Base-by-base conservation (phyloP, 2,329 filamentous ascomycete species). In the Fusarium buxicola region DNA sequence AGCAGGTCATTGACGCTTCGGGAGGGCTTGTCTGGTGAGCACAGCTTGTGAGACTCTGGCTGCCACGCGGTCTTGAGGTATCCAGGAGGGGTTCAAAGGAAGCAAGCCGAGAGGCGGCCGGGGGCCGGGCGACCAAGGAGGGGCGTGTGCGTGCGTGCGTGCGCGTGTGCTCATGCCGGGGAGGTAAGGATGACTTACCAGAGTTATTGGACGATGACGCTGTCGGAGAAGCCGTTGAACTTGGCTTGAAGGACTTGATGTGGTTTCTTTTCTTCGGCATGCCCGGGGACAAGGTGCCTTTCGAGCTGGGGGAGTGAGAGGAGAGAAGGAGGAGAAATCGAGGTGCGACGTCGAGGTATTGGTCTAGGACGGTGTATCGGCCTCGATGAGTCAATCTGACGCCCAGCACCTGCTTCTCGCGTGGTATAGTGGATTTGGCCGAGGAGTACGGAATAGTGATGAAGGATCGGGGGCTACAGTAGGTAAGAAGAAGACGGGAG, bases 201-300 rank as follows among this genome's bases (percentile, higher is more conserved):
- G 69, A 66, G 43, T 43, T 61, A 54, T 60, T 63, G 49, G 62
- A 67, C 48, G 74, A 58, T 46, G 61, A 62, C 44, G 67, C 54
- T 54, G 62, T 58, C 58, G 81, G 81, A 51, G 82, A 79, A 65
- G 84, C 81, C 67, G 84, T 83, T 59, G 82, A 83, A 68, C 77
- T 81, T 65, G 86, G 86, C 74, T 88, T 89, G 64, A 85, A 84
- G 69, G 83, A 86, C 70, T 79, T 80, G 68, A 75, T 69, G 66
- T 82, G 78, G 53, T 84, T 82, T 75, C 84, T 81, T 81, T 88
- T 89, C 80, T 88, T 89, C 76, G 86, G 84, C 86, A 89, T 89
- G 60, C 75, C 77, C 72, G 54, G 53, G 54, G 53, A 59, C 50
- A 58, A 69, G 62, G 50, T 63, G 45, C 39, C 49, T 58, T 52